Conservation (phyloP, 495 filamentous ascomycete species). For the Annulohypoxylon moriforme region DNA sequence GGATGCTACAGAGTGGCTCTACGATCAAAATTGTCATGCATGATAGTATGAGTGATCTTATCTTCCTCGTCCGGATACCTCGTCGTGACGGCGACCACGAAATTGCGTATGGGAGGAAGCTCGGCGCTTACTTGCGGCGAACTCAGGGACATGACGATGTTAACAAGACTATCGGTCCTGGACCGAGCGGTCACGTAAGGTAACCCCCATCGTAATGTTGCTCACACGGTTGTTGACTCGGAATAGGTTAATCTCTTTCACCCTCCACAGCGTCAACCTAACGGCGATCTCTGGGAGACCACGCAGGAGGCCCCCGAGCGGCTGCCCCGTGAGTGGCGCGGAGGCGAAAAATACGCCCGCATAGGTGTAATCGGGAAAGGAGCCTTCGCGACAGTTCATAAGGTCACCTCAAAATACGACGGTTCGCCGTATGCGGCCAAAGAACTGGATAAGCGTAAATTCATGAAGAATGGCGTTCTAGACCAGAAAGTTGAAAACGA, state of each 20-base stretch:
- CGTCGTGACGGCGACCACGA: constrained; percentile 67
- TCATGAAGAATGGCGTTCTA: constrained; percentile 86
- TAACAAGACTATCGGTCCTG: constrained; percentile 58
- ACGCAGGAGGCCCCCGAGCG: constrained; percentile 35
- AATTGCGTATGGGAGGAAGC: constrained; percentile 69
- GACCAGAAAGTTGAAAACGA: constrained; percentile 93
- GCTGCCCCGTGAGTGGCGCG: constrained; percentile 73
- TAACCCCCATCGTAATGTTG: not conserved
- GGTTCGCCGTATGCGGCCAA: constrained; percentile 89
- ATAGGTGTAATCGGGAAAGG: constrained; percentile 86
- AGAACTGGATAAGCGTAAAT: constrained; percentile 86
- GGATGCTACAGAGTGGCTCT: constrained; percentile 77
- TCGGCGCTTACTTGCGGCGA: constrained; percentile 63
- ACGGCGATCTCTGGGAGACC: constrained; percentile 10
- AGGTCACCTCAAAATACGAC: constrained; percentile 80
- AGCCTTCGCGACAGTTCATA: constrained; percentile 92
- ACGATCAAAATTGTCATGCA: constrained; percentile 76
- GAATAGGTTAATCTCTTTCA: constrained; percentile 48
- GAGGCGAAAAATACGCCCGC: constrained; percentile 83
- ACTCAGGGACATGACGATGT: constrained; percentile 32
- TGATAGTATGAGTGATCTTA: constrained; percentile 61
- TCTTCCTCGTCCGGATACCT: constrained; percentile 89
- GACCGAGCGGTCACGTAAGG: constrained; percentile 59
- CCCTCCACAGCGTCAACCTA: constrained; percentile 11
- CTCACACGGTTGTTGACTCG: constrained; percentile 15